These are phyloP conservation scores for Penicillium ucsense DNA, from an alignment of 495 filamentous ascomycete species.

Conservation along the genomic window DNA sequence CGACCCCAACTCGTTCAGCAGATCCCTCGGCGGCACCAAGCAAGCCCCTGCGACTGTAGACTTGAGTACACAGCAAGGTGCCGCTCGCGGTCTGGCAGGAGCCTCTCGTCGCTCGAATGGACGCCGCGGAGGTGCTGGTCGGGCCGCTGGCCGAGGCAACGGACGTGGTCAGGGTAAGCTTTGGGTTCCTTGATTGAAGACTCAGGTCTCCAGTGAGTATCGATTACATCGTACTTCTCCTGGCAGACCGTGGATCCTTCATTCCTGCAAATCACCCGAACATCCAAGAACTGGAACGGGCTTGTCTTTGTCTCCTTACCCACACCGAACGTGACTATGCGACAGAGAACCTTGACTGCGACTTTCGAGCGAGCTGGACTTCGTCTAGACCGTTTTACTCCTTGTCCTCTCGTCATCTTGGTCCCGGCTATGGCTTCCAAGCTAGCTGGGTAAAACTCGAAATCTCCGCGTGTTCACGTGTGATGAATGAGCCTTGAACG, in stretches of 20 bases:
- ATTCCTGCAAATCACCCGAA: slow-evolving; percentile 8
- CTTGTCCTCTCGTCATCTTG: slow-evolving; percentile 1
- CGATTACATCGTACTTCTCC: slow-evolving; percentile 7
- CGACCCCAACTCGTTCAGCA: slow-evolving; percentile 47
- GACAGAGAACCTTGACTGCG: slow-evolving; percentile 7
- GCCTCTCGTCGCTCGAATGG: slow-evolving; percentile 28
- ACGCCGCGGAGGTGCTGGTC: slow-evolving; percentile 23
- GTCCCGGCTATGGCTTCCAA: slow-evolving; percentile 7
- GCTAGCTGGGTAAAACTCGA: slow-evolving; percentile 3
- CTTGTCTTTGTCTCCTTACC: slow-evolving; percentile 13
- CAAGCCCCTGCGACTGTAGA: slow-evolving; percentile 25
- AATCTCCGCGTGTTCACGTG: slow-evolving; percentile 4
- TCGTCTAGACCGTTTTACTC: neutral
- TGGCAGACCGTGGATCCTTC: slow-evolving; percentile 12
- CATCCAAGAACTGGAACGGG: slow-evolving; percentile 12
- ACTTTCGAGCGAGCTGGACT: slow-evolving; percentile 5
- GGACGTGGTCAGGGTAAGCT: slow-evolving; percentile 41
- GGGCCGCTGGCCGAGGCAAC: slow-evolving; percentile 24
- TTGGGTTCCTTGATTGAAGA: slow-evolving; percentile 41
- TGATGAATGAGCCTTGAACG: slow-evolving; percentile 37
- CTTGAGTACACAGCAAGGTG: slow-evolving; percentile 27
- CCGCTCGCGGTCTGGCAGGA: slow-evolving; percentile 28
- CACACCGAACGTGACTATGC: slow-evolving; percentile 8
- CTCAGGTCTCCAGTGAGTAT: slow-evolving; percentile 12
- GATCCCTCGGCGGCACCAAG: slow-evolving; percentile 22